These are phyloP conservation scores for Taphrina deformans DNA, from an alignment of 1,139 yeast genomes.

Conservation along the genomic window DNA sequence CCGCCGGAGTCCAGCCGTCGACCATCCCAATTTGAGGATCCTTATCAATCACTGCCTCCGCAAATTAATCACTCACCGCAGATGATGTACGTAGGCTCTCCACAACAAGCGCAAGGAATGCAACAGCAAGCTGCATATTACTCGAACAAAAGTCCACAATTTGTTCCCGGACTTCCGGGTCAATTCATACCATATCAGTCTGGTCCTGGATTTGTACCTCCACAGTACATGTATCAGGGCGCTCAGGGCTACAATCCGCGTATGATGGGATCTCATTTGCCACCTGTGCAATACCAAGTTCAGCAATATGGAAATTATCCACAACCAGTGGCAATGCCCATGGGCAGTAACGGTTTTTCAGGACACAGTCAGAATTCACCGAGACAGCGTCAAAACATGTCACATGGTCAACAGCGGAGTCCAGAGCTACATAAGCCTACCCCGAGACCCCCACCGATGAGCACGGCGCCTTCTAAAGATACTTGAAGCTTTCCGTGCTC, in stretches of 20 bases:
- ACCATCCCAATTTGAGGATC: constrained; percentile 3
- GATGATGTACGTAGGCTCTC: constrained; percentile 16
- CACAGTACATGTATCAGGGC: constrained; percentile 16
- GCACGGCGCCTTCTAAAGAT: not conserved
- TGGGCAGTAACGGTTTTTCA: not conserved
- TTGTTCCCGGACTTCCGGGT: constrained; percentile 4
- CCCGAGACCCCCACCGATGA: constrained; percentile 22
- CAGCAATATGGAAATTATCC: not conserved
- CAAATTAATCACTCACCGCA: not conserved
- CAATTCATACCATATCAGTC: constrained; percentile 8
- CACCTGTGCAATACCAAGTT: not conserved
- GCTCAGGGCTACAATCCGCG: constrained; percentile 10
- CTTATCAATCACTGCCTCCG: not conserved
- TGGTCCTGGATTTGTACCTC: constrained; percentile 11
- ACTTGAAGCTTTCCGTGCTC: not conserved
- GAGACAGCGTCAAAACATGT: not conserved
- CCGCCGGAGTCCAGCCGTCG: constrained; percentile 10
- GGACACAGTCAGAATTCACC: constrained; percentile 1
- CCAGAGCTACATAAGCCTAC: constrained; percentile 15
- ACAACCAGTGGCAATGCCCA: not conserved
- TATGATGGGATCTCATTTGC: not conserved
- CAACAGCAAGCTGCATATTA: constrained; percentile 13
- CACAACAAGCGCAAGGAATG: constrained; percentile 1
- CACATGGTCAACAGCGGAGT: constrained; percentile 12
- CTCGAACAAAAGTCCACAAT: constrained; percentile 4